Percentiles rank a stretch among this genome's conserved stretches.
Conservation (phyloP, 768 basidiomycete species). For the Lactifluus echinatus region DNA sequence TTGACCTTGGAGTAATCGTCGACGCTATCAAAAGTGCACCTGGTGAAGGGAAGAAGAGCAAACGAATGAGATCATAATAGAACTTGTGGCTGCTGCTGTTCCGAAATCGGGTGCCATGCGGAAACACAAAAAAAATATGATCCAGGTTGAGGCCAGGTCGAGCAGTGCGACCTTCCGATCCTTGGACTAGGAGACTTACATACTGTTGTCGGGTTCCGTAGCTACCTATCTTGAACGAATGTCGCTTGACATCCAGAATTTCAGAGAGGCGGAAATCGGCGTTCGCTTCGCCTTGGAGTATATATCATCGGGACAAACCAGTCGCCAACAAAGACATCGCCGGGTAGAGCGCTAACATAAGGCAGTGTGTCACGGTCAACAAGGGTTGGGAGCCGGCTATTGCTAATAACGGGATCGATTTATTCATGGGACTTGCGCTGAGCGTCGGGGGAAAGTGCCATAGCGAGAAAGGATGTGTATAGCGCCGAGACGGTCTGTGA, state of each 20-base stretch:
- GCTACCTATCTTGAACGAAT: too few species aligned
- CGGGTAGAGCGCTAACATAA: constrained; percentile 15
- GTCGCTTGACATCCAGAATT: too few species aligned
- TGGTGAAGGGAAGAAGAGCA: constrained; percentile 34
- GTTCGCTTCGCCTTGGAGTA: neutral
- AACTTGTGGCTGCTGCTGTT: neutral
- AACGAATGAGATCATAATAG: constrained; percentile 8
- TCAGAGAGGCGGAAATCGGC: too few species aligned
- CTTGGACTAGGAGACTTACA: too few species aligned
- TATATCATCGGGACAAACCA: constrained; percentile 7
- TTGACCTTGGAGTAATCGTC: constrained; percentile 42
- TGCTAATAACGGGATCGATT: constrained; percentile 18
- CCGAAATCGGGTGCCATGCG: neutral
- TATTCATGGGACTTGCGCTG: constrained; percentile 18
- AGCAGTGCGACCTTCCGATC: too few species aligned
- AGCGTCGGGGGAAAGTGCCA: constrained; percentile 18
- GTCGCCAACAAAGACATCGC: constrained; percentile 18
- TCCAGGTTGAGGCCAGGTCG: neutral
- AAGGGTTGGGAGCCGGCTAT: constrained; percentile 12
- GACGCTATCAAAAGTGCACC: constrained; percentile 55
- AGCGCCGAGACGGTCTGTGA: constrained; percentile 10
- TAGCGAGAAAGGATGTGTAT: constrained; percentile 13
- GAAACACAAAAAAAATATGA: neutral
- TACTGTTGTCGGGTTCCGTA: too few species aligned
- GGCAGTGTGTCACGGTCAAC: constrained; percentile 17